A percentile compares a stretch with the other conserved stretches of the same genome.
phyloP scores from a whole-genome alignment of 176 grass and related monocot species.

The Zoysia japonica region DNA sequence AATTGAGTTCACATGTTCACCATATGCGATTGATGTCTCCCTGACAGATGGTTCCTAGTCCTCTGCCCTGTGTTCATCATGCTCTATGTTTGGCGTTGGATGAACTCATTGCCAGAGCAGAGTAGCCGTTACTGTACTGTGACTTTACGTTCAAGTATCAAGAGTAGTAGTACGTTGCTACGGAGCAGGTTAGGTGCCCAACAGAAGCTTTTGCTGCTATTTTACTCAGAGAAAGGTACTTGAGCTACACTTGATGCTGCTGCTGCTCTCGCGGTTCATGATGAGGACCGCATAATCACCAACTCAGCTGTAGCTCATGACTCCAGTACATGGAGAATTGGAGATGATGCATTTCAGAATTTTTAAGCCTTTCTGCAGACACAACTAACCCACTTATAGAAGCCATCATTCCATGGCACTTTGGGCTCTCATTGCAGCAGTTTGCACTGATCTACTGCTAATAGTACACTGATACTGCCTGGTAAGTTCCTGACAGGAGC shows the following conservation, averaged over 20 bases:
- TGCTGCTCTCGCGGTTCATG: constrained; percentile 36
- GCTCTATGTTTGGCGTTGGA: not conserved
- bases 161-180: constrained; percentile 30
- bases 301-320: constrained; percentile 42
- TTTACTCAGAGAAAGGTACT: constrained; percentile 38
- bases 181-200: constrained; percentile 45
- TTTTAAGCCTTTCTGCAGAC: constrained; percentile 24
- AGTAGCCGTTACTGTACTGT: constrained; percentile 39
- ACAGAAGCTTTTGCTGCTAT: constrained; percentile 46
- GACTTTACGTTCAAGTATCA: constrained; percentile 49
- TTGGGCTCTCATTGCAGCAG: not conserved
- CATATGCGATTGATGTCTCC: not conserved
- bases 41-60: not conserved
- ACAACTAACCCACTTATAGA: constrained; percentile 48
- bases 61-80: not conserved
- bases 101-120: constrained; percentile 14
- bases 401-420: constrained; percentile 32
- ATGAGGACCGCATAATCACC: constrained; percentile 39
- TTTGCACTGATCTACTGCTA: not conserved
- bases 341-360: constrained; percentile 24
- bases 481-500: not conserved
- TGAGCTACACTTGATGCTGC: constrained; percentile 32
- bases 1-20: not conserved
- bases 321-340: constrained; percentile 18
- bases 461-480: not conserved